phyloP scores from a whole-genome alignment of 768 basidiomycete species.

The Strobilomyces confusus region DNA sequence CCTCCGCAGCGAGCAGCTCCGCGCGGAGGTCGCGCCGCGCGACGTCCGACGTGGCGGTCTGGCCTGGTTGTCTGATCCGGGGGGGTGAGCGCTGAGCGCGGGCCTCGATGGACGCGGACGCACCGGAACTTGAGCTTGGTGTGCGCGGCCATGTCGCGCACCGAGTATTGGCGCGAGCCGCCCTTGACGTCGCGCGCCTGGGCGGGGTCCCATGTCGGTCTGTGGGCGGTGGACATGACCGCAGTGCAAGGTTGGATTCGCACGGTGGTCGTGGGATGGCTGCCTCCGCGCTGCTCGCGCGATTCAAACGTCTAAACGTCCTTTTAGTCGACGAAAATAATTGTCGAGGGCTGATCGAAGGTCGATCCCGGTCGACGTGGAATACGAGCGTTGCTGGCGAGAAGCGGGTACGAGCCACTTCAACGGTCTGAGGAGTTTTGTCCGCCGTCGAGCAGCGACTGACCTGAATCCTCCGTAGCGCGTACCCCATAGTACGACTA shows the following conservation, averaged over 20 bases:
- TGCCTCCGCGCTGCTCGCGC: too few species aligned
- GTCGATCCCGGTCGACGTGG: too few species aligned
- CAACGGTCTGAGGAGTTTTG: too few species aligned
- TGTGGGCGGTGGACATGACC: constrained; percentile 83
- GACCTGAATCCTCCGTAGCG: too few species aligned
- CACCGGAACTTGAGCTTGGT: constrained; percentile 98
- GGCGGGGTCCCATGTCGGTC: constrained; percentile 97
- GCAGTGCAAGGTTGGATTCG: not conserved
- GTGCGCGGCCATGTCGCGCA: constrained; percentile 90
- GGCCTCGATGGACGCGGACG: constrained; percentile 12
- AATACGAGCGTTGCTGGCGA: too few species aligned
- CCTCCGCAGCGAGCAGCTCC: constrained; percentile 81
- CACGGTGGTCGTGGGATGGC: not conserved
- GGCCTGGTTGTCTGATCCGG: constrained; percentile 71
- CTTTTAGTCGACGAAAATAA: too few species aligned
- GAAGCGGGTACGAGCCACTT: too few species aligned
- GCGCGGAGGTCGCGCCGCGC: constrained; percentile 74
- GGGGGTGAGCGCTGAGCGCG: not conserved
- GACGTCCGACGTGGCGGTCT: constrained; percentile 77
- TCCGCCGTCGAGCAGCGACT: too few species aligned
- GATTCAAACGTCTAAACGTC: too few species aligned
- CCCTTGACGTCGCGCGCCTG: constrained; percentile 84
- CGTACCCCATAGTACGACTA: too few species aligned
- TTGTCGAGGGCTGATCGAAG: too few species aligned
- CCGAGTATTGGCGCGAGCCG: constrained; percentile 89